Percentiles rank a stretch among this genome's conserved stretches.
phyloP scores from a whole-genome alignment of 139 green algal species.

The Chlamydomonas sphaeroides region DNA sequence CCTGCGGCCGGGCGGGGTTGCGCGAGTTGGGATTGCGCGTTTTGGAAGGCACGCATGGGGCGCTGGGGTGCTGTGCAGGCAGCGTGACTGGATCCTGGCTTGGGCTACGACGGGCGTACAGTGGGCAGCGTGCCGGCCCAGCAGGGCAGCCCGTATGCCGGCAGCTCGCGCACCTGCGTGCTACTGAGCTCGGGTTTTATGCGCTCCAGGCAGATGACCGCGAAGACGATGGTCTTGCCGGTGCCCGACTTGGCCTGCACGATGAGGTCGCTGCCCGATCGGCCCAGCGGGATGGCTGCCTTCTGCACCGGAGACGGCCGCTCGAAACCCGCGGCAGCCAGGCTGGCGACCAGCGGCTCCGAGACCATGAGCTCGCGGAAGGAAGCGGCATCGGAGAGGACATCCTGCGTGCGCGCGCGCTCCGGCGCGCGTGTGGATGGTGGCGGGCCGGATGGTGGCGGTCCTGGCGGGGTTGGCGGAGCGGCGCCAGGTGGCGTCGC shows the following conservation, averaged over 20 bases:
- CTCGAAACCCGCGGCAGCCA: slow-evolving; percentile 68
- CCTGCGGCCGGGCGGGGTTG: slow-evolving; percentile 59
- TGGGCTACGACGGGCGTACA: too few species aligned
- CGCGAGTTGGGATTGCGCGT: too few species aligned
- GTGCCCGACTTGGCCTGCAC: slow-evolving; percentile 90
- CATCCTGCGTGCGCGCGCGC: slow-evolving; percentile 48
- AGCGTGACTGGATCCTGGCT: too few species aligned
- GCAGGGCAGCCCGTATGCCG: too few species aligned
- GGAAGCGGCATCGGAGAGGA: slow-evolving; percentile 52
- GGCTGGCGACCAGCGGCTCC: slow-evolving; percentile 50
- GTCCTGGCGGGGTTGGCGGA: neutral
- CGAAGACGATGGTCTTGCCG: slow-evolving; percentile 88
- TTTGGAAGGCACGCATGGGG: too few species aligned
- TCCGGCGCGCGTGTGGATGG: too few species aligned
- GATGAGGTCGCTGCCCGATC: slow-evolving; percentile 82
- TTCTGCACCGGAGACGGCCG: slow-evolving; percentile 81
- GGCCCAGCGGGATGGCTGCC: slow-evolving; percentile 75
- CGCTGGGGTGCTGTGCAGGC: too few species aligned
- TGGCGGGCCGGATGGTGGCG: neutral
- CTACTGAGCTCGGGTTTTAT: slow-evolving; percentile 47
- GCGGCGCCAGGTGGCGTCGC: too few species aligned
- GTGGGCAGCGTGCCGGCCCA: too few species aligned
- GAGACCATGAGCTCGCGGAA: slow-evolving; percentile 77
- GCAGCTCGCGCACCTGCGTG: slow-evolving; percentile 59
- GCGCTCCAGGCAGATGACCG: slow-evolving; percentile 62